A percentile compares a stretch with the other conserved stretches of the same genome.
phyloP scores from a whole-genome alignment of 257 asterid species.

The Penstemon newberryi region DNA sequence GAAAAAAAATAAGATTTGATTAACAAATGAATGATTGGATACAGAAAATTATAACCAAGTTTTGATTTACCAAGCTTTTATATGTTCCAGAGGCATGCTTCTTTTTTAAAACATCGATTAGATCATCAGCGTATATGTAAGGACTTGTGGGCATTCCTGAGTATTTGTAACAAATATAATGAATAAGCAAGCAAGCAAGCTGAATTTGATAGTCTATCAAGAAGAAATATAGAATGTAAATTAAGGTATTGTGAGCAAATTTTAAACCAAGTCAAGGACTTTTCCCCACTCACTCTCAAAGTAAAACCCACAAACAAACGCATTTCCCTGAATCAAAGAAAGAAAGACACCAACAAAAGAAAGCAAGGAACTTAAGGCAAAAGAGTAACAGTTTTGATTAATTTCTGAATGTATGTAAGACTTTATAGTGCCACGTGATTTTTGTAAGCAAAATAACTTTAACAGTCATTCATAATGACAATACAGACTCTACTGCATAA shows the following conservation, averaged over 20 bases:
- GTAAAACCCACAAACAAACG: not conserved
- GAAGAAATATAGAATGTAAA: not conserved
- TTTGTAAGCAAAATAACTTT: too few species aligned
- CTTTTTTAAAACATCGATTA: slow-evolving; percentile 55
- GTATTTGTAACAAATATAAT: slow-evolving; percentile 26
- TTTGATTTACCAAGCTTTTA: slow-evolving; percentile 69
- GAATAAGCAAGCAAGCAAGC: slow-evolving; percentile 15
- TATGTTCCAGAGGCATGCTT: slow-evolving; percentile 88
- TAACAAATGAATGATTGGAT: not conserved
- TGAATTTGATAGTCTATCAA: not conserved
- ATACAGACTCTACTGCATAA: not conserved
- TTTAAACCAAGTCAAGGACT: not conserved
- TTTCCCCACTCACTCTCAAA: not conserved
- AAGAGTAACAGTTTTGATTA: not conserved
- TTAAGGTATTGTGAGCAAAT: not conserved
- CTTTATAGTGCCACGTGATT: too few species aligned
- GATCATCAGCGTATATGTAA: slow-evolving; percentile 75
- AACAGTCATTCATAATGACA: not conserved
- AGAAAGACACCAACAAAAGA: not conserved
- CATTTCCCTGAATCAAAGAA: not conserved
- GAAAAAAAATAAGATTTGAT: slow-evolving; percentile 20
- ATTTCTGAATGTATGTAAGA: too few species aligned
- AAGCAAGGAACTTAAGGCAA: not conserved
- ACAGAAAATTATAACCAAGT: not conserved
- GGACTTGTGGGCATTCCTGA: slow-evolving; percentile 89